These are phyloP conservation scores for Posidonia oceanica DNA, from an alignment of 116 monocot genomes.

Conservation along the genomic window DNA sequence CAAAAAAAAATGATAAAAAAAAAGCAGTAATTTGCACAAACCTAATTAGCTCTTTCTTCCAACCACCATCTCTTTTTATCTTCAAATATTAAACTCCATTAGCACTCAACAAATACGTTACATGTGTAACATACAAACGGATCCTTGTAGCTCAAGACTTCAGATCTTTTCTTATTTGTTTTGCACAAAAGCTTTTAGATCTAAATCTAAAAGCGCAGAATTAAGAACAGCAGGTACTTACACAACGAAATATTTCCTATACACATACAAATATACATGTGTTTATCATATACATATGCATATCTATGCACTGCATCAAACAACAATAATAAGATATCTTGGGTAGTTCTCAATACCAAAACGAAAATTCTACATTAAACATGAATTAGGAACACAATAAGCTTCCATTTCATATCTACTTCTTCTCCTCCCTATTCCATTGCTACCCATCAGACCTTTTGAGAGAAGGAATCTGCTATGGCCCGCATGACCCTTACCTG, in stretches of 20 bases:
- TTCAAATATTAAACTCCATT: neutral
- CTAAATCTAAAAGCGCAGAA: neutral
- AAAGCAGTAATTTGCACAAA: too few relatives aligned
- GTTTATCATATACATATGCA: neutral
- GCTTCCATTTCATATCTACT: neutral
- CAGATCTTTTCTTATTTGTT: neutral
- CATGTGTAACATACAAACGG: neutral
- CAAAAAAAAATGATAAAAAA: too few relatives aligned
- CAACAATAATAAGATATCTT: neutral
- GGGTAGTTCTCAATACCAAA: neutral
- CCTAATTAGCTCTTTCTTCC: too few relatives aligned
- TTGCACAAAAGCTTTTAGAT: neutral
- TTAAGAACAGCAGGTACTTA: neutral
- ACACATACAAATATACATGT: slow-evolving; percentile 1
- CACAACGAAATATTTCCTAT: neutral
- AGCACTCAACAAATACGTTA: neutral
- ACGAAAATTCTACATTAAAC: neutral
- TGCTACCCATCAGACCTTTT: neutral
- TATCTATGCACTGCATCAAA: neutral
- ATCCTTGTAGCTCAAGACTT: neutral
- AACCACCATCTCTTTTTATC: neutral
- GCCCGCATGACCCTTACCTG: slow-evolving; percentile 31
- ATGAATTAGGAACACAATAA: neutral
- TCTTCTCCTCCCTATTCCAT: neutral
- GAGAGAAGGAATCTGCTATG: slow-evolving; percentile 11